phyloP scores from a whole-genome alignment of 2,329 filamentous ascomycete genomes.

The Diplocarpon rosae region DNA sequence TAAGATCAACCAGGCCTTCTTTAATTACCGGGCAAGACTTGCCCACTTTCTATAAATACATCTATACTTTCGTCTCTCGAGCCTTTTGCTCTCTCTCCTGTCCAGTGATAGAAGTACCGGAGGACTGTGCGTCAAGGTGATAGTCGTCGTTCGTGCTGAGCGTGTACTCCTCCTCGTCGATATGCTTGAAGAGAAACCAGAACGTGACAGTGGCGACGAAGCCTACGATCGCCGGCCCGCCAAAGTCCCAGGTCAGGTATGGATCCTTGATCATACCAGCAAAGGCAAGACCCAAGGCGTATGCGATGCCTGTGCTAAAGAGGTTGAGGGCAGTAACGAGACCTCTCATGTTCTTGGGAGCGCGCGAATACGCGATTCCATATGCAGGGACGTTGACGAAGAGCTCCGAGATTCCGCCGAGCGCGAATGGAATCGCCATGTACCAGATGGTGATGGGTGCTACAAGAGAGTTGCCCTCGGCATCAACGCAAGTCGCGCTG shows the following conservation, averaged over 20 bases:
- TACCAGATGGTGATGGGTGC: conserved; percentile 41
- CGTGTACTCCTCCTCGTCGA: conserved; percentile 36
- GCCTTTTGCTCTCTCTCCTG: background rate
- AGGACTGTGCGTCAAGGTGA: background rate
- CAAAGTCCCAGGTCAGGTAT: conserved; percentile 39
- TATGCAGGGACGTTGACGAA: conserved; percentile 41
- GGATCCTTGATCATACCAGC: conserved; percentile 38
- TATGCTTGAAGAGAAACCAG: conserved; percentile 36
- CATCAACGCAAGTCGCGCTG: conserved; percentile 15
- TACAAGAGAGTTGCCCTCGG: conserved; percentile 16
- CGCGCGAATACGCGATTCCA: conserved; percentile 40
- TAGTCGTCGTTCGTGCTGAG: conserved; percentile 28
- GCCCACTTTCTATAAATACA: too few relatives aligned
- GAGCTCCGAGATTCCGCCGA: conserved; percentile 40
- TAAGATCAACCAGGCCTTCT: too few relatives aligned
- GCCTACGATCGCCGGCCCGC: conserved; percentile 36
- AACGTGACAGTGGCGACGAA: conserved; percentile 34
- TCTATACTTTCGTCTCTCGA: background rate
- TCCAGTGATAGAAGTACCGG: background rate
- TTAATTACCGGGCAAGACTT: too few relatives aligned
- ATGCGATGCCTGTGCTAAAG: conserved; percentile 36
- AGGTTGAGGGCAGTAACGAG: conserved; percentile 39
- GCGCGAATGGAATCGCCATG: conserved; percentile 42
- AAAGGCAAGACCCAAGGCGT: conserved; percentile 35
- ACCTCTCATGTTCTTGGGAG: conserved; percentile 40